Conservation (phyloP, 1,139 yeast genomes). For the Magnusiomyces magnusii region DNA sequence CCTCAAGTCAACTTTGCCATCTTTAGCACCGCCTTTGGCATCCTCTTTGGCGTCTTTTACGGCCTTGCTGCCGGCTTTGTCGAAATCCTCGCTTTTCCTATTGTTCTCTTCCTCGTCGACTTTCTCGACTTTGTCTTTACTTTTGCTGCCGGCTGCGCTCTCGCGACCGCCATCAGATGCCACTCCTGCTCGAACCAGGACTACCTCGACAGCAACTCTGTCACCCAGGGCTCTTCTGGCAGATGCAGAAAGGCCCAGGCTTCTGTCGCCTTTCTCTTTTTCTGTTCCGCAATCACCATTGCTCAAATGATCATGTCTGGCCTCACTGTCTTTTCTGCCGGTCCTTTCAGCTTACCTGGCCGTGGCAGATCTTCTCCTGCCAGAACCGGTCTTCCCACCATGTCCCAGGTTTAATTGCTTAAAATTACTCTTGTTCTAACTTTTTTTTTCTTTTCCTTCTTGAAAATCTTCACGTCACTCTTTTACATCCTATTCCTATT, state of each 20-base stretch:
- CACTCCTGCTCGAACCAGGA: constrained; percentile 72
- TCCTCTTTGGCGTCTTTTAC: constrained; percentile 71
- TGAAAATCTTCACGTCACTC: not conserved
- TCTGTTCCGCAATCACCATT: constrained; percentile 69
- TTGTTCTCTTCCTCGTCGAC: constrained; percentile 65
- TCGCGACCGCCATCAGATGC: constrained; percentile 80
- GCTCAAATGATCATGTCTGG: constrained; percentile 59
- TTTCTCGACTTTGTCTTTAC: constrained; percentile 85
- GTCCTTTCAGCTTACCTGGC: constrained; percentile 56
- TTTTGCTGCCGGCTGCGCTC: constrained; percentile 88
- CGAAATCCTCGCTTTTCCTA: constrained; percentile 81
- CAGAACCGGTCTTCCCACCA: constrained; percentile 78
- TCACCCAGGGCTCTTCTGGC: constrained; percentile 65
- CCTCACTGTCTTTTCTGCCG: constrained; percentile 54
- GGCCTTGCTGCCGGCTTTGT: constrained; percentile 73
- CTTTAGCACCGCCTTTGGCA: constrained; percentile 79
- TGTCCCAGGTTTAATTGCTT: constrained; percentile 10
- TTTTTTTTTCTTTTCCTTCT: not conserved
- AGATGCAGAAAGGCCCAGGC: constrained; percentile 98
- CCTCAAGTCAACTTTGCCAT: constrained; percentile 85
- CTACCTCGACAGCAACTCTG: constrained; percentile 57
- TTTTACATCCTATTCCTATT: no score
- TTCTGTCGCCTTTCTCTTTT: constrained; percentile 80
- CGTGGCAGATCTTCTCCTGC: constrained; percentile 43
- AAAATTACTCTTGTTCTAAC: not conserved